Percentiles rank a stretch among this genome's conserved stretches.
phyloP scores from a whole-genome alignment of 2,329 filamentous ascomycete genomes.

The Colletotrichum lini region DNA sequence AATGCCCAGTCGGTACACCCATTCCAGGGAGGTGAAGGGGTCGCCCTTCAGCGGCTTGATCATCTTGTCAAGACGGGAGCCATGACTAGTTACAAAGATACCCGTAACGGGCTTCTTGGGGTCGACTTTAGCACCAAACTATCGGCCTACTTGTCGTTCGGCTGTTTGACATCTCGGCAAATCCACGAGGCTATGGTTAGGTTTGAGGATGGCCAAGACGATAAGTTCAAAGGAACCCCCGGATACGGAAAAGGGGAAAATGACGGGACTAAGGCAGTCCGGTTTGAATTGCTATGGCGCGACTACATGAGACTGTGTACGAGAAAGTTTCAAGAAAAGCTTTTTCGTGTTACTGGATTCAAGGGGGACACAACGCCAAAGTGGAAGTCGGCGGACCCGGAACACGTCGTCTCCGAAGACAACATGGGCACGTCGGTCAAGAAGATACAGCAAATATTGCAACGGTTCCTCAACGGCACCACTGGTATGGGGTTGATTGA shows the following conservation, averaged over 20 bases:
- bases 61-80: slow-evolving; percentile 73
- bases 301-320: slow-evolving; percentile 87
- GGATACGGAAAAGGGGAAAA: slow-evolving; percentile 81
- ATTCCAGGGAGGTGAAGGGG: slow-evolving; percentile 77
- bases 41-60: slow-evolving; percentile 70
- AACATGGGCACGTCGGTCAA: slow-evolving; percentile 44
- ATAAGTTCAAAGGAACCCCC: slow-evolving; percentile 54
- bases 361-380: slow-evolving; percentile 60
- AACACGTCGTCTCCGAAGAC: slow-evolving; percentile 56
- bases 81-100: slow-evolving; percentile 77
- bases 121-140: slow-evolving; percentile 82
- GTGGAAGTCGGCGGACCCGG: slow-evolving; percentile 63
- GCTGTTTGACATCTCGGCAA: slow-evolving; percentile 80
- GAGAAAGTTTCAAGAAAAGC: slow-evolving; percentile 74
- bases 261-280: slow-evolving; percentile 76
- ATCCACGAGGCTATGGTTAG: slow-evolving; percentile 76
- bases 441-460: slow-evolving; percentile 63
- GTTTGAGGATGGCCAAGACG: slow-evolving; percentile 76
- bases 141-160: slow-evolving; percentile 80
- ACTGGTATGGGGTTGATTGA: slow-evolving; percentile 86
- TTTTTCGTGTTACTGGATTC: slow-evolving; percentile 78
- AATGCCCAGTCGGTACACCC: slow-evolving; percentile 73
- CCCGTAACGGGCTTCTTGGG: slow-evolving; percentile 80
- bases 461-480: slow-evolving; percentile 74
- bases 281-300: slow-evolving; percentile 83